Conservation (phyloP, 2,329 filamentous ascomycete genomes). For the Talaromyces atroroseus region DNA sequence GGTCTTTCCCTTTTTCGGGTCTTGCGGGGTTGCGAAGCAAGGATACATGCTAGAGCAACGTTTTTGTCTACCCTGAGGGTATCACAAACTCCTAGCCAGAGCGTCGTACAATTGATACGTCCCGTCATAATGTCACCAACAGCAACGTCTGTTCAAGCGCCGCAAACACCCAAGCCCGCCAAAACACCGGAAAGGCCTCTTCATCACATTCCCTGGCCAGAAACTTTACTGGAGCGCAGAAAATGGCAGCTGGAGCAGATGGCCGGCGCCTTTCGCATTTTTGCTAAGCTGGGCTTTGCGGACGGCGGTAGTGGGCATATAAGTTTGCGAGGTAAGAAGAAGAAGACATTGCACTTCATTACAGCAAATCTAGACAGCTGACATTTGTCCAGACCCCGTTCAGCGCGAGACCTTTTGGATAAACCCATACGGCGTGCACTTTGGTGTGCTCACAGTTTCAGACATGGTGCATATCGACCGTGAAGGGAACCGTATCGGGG, state of each 20-base stretch:
- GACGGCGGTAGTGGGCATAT: conserved; percentile 19
- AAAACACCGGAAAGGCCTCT: conserved; percentile 6
- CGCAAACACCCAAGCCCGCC: neutral
- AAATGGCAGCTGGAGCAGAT: conserved; percentile 16
- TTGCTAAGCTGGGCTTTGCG: conserved; percentile 19
- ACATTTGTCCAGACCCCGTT: conserved; percentile 17
- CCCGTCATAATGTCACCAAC: conserved; percentile 3
- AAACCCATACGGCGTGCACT: conserved; percentile 41
- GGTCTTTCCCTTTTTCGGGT: neutral
- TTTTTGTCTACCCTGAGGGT: too few species aligned
- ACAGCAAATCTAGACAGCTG: neutral
- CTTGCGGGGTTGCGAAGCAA: conserved; percentile 1
- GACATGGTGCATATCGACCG: conserved; percentile 45
- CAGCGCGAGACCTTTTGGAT: conserved; percentile 29
- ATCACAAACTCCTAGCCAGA: neutral
- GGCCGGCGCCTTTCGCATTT: conserved; percentile 20
- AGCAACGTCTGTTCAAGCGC: neutral
- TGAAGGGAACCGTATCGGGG: conserved; percentile 38
- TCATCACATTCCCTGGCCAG: conserved; percentile 9
- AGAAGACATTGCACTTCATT: neutral
- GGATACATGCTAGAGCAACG: neutral
- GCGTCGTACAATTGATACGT: neutral
- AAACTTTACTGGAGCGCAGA: conserved; percentile 4
- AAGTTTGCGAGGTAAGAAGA: conserved; percentile 14
- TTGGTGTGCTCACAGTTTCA: conserved; percentile 39